phyloP scores from a whole-genome alignment of 768 basidiomycete species.

The Gloeophyllum trabeum region DNA sequence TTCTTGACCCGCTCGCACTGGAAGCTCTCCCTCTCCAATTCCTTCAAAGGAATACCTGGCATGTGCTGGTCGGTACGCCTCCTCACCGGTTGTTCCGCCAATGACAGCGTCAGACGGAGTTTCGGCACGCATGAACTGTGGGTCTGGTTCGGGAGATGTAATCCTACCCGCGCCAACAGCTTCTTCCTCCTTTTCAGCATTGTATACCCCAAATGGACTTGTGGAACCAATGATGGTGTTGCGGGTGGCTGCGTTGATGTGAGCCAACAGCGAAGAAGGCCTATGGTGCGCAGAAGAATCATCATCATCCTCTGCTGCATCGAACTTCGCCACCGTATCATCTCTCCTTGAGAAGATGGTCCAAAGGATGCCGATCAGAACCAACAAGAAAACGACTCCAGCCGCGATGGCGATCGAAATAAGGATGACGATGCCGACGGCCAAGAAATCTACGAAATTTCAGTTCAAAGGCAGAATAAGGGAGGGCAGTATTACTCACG shows the following conservation, averaged over 20 bases:
- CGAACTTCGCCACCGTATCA: conserved; percentile 55
- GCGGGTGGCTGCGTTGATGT: conserved; percentile 85
- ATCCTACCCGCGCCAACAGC: conserved; percentile 21
- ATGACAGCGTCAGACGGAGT: conserved; percentile 68
- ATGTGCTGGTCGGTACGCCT: conserved; percentile 62
- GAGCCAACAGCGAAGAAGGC: conserved; percentile 80
- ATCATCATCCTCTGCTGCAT: conserved; percentile 59
- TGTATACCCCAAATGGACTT: conserved; percentile 24
- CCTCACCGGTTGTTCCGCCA: conserved; percentile 51
- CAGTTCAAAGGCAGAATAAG: conserved; percentile 3
- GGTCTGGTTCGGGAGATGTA: conserved; percentile 49
- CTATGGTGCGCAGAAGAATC: conserved; percentile 61
- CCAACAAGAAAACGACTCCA: conserved; percentile 83
- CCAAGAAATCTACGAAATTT: conserved; percentile 58
- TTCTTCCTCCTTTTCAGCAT: conserved; percentile 47
- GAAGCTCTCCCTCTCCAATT: conserved; percentile 66
- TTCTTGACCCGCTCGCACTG: conserved; percentile 56
- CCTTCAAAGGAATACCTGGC: conserved; percentile 81
- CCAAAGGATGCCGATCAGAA: conserved; percentile 80
- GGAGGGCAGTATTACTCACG: conserved; percentile 32
- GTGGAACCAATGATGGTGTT: conserved; percentile 62
- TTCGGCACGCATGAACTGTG: conserved; percentile 65
- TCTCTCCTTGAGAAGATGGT: conserved; percentile 78
- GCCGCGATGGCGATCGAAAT: conserved; percentile 96
- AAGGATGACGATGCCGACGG: conserved; percentile 87